Conservation (phyloP, 345 rosid genomes). For the Salix exigua region DNA sequence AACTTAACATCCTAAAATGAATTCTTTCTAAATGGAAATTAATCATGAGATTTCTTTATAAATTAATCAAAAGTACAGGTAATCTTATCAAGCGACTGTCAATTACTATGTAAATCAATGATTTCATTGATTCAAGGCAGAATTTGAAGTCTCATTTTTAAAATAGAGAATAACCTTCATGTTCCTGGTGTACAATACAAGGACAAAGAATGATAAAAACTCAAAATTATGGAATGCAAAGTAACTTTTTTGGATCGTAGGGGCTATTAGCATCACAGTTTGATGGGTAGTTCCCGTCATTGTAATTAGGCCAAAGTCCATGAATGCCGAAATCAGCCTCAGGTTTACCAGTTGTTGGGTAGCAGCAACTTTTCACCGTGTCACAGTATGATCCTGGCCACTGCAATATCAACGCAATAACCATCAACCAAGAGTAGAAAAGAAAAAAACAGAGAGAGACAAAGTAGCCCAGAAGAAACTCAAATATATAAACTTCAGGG, state of each 20-base stretch:
- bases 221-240: too few species aligned
- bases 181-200: too few species aligned
- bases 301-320: constrained; percentile 92
- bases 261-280: constrained; percentile 59
- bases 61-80: not conserved
- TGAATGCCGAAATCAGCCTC: constrained; percentile 86
- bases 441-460: not conserved
- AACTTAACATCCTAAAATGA: too few species aligned
- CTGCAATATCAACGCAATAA: constrained; percentile 21
- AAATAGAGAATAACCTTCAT: too few species aligned
- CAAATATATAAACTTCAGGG: not conserved
- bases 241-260: constrained; percentile 52
- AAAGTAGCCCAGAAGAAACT: not conserved
- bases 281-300: constrained; percentile 74
- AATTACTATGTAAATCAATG: not conserved
- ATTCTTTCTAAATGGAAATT: not conserved
- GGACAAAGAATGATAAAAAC: not conserved
- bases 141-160: not conserved
- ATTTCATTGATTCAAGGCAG: not conserved
- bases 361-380: constrained; percentile 61
- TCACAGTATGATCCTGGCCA: constrained; percentile 99
- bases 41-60: not conserved
- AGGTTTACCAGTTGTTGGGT: constrained; percentile 84
- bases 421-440: not conserved
- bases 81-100: not conserved